Percentiles rank a stretch among this genome's conserved stretches.
Evolutionary conservation across 1,139 yeast genomes (phyloP).

Genomic region (Blastobotrys apis): DNA sequence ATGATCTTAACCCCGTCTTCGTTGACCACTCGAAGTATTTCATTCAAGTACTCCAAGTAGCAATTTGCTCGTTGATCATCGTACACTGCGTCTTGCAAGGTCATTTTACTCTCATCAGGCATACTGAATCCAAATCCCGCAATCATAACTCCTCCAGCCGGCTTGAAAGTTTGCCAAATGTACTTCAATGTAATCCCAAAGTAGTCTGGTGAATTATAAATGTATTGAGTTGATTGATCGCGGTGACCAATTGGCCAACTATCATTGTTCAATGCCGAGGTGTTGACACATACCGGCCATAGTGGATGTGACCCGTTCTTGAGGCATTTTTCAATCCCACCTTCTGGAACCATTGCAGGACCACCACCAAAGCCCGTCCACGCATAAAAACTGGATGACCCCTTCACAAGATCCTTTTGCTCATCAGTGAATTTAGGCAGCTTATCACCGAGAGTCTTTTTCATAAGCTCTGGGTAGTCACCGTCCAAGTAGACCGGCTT

Average conservation of each 20-base stretch:
- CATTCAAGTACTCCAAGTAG: conserved; percentile 33
- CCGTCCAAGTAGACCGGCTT: conserved; percentile 37
- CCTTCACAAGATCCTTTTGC: conserved; percentile 23
- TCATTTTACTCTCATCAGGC: conserved; percentile 16
- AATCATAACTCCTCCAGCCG: conserved; percentile 18
- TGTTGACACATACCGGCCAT: conserved; percentile 25
- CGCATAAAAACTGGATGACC: conserved; percentile 36
- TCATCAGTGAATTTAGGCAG: conserved; percentile 30
- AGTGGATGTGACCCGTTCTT: conserved; percentile 2
- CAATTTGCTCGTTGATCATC: conserved; percentile 32
- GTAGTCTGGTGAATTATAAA: conserved; percentile 22
- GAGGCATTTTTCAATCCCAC: conserved; percentile 5
- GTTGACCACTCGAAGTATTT: conserved; percentile 29
- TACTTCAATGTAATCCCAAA: conserved; percentile 23
- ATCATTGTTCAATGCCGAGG: neutral
- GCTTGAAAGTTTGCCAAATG: conserved; percentile 25
- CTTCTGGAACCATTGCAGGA: conserved; percentile 21
- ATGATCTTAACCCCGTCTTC: conserved; percentile 33
- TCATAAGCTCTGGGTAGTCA: conserved; percentile 34
- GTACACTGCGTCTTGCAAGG: conserved; percentile 11
- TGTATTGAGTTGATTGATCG: conserved; percentile 29
- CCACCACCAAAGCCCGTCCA: conserved; percentile 38
- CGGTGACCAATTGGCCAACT: conserved; percentile 17
- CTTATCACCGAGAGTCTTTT: conserved; percentile 24
- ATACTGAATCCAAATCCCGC: conserved; percentile 32